Base-by-base conservation (phyloP, 2,329 filamentous ascomycete species). In the Malbranchea cinnamomea region DNA sequence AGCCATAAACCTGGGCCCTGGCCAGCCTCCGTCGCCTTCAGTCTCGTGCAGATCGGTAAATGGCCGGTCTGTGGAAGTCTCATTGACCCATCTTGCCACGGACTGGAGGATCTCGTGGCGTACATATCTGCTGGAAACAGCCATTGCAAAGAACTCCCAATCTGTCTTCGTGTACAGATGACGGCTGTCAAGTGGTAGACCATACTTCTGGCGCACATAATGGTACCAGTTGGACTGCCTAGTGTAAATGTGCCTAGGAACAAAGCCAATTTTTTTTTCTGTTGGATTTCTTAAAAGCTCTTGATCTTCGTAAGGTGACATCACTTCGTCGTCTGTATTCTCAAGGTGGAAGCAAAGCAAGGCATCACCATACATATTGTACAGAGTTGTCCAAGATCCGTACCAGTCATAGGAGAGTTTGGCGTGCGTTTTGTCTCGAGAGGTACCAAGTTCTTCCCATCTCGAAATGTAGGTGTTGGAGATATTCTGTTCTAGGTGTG, bases 141-240 rank as follows among this genome's bases (percentile, higher is more conserved):
- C 79, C 26, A 83, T 82, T 0, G 81, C 79, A 52, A 89, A 85
- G 50, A 91, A 84, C 44, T 89, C 77, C 83, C 83, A 92, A 55
- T 92, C 83, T 17, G 77, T 83, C 57, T 92, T 92, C 19, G 81
- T 78, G 53, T 89, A 89, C 3, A 87, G 53, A 52, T 89, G 81
- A 24, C 83, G 71, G 41, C 70, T 78, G 53, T 92, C 83, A 5
- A 92, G 67, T 0, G 83, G 82, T 3, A 92, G 58, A 1, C 83
- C 83, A 51, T 87, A 91, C 44, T 70, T 74, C 50, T 91, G 81
- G 40, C 81, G 69, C 6, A 87, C 80, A 9, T 70, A 66, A 38
- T 70, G 64, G 57, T 91, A 92, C 80, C 79, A 91, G 35, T 74
- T 64, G 26, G 77, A 84, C 49, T 91, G 80, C 39, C 74, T 72